Evolutionary conservation across 139 green algal genomes (phyloP).

Genomic region (Chloropicon primus): DNA sequence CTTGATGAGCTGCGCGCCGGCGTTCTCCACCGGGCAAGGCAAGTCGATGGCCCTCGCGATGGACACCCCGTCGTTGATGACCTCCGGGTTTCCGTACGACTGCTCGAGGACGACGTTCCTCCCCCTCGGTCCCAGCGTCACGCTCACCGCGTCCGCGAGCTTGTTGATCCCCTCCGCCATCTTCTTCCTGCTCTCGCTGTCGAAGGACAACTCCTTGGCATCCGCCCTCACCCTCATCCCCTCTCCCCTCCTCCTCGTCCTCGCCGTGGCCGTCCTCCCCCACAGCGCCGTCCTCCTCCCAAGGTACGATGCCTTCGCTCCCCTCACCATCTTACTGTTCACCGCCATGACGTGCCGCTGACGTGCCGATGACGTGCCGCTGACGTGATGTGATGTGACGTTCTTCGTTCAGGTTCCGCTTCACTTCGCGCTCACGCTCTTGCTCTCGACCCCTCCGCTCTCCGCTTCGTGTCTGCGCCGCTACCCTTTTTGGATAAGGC

Average conservation of each 20-base stretch:
- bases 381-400: no score
- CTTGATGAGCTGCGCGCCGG: conserved; percentile 93
- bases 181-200: conserved; percentile 59
- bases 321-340: no score
- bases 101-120: conserved; percentile 96
- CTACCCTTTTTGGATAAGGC: no score
- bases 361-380: no score
- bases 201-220: conserved; percentile 92
- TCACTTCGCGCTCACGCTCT: no score
- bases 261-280: not conserved
- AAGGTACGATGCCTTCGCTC: no score
- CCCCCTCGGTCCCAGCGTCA: conserved; percentile 87
- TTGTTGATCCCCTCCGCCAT: conserved; percentile 97
- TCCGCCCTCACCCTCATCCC: conserved; percentile 33
- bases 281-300: not conserved
- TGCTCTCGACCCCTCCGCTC: no score
- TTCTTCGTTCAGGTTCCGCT: no score
- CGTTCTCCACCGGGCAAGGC: conserved; percentile 84
- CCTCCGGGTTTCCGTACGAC: conserved; percentile 79
- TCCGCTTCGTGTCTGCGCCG: no score
- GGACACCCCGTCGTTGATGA: conserved; percentile 97
- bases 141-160: conserved; percentile 85
- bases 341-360: no score
- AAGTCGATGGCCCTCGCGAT: conserved; percentile 95
- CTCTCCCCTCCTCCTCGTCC: not conserved